Evolutionary conservation across 2,329 filamentous ascomycete species (phyloP).

Genomic region (Trichoderma harzianum): DNA sequence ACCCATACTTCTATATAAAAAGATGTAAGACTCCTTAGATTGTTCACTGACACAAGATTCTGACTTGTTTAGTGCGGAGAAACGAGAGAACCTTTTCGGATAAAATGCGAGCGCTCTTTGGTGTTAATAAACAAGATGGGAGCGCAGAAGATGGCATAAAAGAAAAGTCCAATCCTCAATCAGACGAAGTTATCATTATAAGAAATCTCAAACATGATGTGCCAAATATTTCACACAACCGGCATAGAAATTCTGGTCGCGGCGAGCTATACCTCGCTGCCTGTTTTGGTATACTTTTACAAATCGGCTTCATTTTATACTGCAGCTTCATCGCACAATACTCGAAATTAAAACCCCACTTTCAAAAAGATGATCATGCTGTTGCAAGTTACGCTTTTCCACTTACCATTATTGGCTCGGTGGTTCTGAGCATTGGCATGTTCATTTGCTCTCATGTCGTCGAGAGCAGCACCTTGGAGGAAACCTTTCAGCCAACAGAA

Average conservation of each 20-base stretch:
- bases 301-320: background rate
- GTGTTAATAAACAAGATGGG: background rate
- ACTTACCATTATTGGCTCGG: constrained; percentile 26
- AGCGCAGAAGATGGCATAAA: background rate
- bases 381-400: constrained; percentile 27
- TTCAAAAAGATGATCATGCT: background rate
- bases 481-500: constrained; percentile 10
- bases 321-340: background rate
- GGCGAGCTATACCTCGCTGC: background rate
- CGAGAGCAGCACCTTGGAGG: constrained; percentile 31
- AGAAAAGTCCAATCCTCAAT: background rate
- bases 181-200: background rate
- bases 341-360: background rate
- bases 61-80: background rate
- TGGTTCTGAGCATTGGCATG: constrained; percentile 28
- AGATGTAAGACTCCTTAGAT: background rate
- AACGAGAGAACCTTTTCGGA: background rate
- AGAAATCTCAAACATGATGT: background rate
- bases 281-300: background rate
- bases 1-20: background rate
- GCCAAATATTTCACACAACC: constrained; percentile 11
- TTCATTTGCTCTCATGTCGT: constrained; percentile 32
- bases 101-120: background rate
- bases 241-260: background rate
- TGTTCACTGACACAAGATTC: background rate